A percentile compares a stretch with the other conserved stretches of the same genome.
Conservation (phyloP, 768 basidiomycete genomes). For the Russula emetica region DNA sequence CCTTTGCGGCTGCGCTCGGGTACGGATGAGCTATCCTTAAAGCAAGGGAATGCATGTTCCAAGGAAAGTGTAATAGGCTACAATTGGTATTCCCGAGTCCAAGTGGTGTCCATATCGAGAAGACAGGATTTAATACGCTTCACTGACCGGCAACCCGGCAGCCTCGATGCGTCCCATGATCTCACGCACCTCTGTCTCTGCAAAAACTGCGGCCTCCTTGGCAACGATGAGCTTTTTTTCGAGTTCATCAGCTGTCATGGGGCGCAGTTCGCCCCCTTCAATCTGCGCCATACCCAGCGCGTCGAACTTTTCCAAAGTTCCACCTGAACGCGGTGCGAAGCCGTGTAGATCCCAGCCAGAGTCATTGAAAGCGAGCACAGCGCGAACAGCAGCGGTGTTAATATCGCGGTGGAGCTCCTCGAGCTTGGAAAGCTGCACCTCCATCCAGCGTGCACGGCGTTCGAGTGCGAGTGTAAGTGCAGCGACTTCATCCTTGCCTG, state of each 20-base stretch:
- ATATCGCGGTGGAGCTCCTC: conserved; percentile 88
- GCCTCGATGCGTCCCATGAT: conserved; percentile 64
- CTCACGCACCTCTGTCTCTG: conserved; percentile 70
- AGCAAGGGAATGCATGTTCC: conserved; percentile 11
- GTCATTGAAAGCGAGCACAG: conserved; percentile 79
- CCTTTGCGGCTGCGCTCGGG: too few species aligned
- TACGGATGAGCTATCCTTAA: too few species aligned
- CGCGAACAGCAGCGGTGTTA: conserved; percentile 80
- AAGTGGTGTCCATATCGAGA: not conserved
- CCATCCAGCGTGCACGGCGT: conserved; percentile 91
- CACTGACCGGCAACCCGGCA: conserved; percentile 41
- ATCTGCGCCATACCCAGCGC: conserved; percentile 51
- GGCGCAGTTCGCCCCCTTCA: conserved; percentile 39
- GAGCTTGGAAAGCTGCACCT: conserved; percentile 81
- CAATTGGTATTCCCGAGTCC: conserved; percentile 1
- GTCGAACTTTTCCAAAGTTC: conserved; percentile 65
- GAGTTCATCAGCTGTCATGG: conserved; percentile 67
- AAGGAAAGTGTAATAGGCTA: conserved; percentile 13
- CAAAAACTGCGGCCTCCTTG: conserved; percentile 65
- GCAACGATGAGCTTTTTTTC: conserved; percentile 69
- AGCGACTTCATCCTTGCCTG: conserved; percentile 75
- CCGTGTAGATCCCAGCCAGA: conserved; percentile 73
- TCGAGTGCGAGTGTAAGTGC: conserved; percentile 79
- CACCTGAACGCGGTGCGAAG: conserved; percentile 66
- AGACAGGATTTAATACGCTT: conserved; percentile 14